Conservation (phyloP, 208 protist species). For the Wallacemonas sp. region DNA sequence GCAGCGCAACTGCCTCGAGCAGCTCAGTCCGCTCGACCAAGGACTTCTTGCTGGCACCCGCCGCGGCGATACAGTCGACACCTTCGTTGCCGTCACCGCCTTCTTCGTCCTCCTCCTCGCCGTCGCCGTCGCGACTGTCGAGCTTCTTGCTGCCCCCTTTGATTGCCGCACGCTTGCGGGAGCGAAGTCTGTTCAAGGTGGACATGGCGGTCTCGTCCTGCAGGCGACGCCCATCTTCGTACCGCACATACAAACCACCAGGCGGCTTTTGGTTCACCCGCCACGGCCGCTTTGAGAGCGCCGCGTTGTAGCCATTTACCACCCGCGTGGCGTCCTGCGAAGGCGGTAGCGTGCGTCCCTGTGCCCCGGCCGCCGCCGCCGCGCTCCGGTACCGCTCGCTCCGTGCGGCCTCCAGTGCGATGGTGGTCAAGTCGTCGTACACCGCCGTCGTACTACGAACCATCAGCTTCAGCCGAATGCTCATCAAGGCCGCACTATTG, state of each 20-base stretch:
- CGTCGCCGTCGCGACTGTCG: background rate
- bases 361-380: slow-evolving; percentile 10
- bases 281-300: slow-evolving; percentile 30
- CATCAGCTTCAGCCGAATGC: slow-evolving; percentile 60
- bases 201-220: slow-evolving; percentile 29
- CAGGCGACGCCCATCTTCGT: slow-evolving; percentile 57
- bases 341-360: background rate
- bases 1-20: slow-evolving; percentile 35
- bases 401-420: slow-evolving; percentile 22
- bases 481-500: slow-evolving; percentile 46
- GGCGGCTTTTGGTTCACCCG: slow-evolving; percentile 38
- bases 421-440: slow-evolving; percentile 16
- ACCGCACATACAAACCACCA: slow-evolving; percentile 36
- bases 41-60: slow-evolving; percentile 18
- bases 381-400: slow-evolving; percentile 15
- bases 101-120: slow-evolving; percentile 15
- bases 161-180: slow-evolving; percentile 18
- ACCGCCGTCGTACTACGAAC: slow-evolving; percentile 49
- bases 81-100: background rate
- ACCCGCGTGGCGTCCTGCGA: background rate
- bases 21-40: slow-evolving; percentile 22
- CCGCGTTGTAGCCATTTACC: slow-evolving; percentile 43
- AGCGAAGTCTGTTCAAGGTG: slow-evolving; percentile 12
- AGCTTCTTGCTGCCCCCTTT: background rate
- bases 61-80: background rate